A percentile compares a stretch with the other conserved stretches of the same genome.
These are phyloP conservation scores for Eimeria mitis DNA, from an alignment of 169 alveolate species.

Conservation along the genomic window DNA sequence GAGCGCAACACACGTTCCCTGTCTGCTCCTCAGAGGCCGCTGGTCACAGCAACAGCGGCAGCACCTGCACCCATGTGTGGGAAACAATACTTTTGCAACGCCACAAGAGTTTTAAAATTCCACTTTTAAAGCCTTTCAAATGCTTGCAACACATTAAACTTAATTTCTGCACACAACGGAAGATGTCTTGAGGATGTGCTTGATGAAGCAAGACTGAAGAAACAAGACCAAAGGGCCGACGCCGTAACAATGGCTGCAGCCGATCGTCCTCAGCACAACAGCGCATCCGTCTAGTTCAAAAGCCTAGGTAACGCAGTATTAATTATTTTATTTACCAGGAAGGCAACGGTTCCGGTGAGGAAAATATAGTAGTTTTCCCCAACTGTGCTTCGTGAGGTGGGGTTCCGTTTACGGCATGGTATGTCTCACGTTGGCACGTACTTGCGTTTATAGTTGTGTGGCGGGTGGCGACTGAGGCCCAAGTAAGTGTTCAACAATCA, in stretches of 20 bases:
- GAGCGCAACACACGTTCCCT: not conserved
- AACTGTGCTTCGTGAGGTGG: not conserved
- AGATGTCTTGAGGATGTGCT: not conserved
- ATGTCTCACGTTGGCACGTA: not conserved
- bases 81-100: not conserved
- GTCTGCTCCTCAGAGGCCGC: conserved; percentile 1
- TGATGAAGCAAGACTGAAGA: no score
- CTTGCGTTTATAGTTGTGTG: not conserved
- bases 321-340: not conserved
- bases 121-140: not conserved
- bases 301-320: not conserved
- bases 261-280: not conserved
- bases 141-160: not conserved
- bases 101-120: not conserved
- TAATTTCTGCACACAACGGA: not conserved
- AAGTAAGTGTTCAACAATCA: not conserved
- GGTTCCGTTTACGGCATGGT: not conserved
- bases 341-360: not conserved
- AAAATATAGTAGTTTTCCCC: not conserved
- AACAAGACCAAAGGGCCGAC: not conserved
- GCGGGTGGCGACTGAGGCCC: not conserved
- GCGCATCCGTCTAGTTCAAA: not conserved
- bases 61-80: not conserved
- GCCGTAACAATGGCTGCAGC: conserved; percentile 16
- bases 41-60: conserved; percentile 9